These are phyloP conservation scores for Dioscorea cayenensis DNA, from an alignment of 116 monocot species.

Conservation along the genomic window DNA sequence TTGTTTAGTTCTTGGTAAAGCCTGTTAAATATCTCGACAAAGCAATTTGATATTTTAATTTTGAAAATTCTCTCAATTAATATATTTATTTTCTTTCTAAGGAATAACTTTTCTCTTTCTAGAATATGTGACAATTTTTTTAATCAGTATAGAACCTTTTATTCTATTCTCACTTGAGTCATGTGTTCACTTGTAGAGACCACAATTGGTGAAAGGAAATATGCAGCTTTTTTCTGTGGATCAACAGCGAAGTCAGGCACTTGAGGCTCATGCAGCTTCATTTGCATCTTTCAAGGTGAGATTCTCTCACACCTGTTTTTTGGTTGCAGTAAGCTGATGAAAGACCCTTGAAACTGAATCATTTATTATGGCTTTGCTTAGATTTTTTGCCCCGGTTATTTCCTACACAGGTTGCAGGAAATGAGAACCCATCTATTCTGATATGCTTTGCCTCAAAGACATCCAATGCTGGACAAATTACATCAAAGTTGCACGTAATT, in stretches of 20 bases:
- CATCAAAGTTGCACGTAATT: constrained; percentile 97
- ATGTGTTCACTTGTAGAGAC: constrained; percentile 48
- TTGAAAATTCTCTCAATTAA: too few relatives aligned
- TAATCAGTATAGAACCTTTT: neutral
- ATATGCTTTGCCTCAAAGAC: constrained; percentile 95
- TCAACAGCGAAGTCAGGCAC: constrained; percentile 97
- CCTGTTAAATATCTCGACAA: too few relatives aligned
- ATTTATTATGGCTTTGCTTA: too few relatives aligned
- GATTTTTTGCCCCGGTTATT: neutral
- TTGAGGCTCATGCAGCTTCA: constrained; percentile 98
- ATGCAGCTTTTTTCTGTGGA: constrained; percentile 99
- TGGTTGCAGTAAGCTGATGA: neutral
- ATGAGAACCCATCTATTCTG: constrained; percentile 80
- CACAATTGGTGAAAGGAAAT: constrained; percentile 96
- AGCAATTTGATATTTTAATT: too few relatives aligned
- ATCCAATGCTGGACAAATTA: constrained; percentile 81
- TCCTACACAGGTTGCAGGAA: constrained; percentile 50
- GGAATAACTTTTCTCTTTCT: neutral
- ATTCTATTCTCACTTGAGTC: neutral
- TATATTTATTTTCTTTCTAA: neutral
- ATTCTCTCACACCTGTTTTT: neutral
- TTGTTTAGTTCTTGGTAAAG: too few relatives aligned
- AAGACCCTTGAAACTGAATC: neutral
- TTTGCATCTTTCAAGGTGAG: constrained; percentile 90
- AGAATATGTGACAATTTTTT: neutral